Base-by-base conservation (phyloP, 2,329 filamentous ascomycete genomes). In the Geoglossum cookeanum region DNA sequence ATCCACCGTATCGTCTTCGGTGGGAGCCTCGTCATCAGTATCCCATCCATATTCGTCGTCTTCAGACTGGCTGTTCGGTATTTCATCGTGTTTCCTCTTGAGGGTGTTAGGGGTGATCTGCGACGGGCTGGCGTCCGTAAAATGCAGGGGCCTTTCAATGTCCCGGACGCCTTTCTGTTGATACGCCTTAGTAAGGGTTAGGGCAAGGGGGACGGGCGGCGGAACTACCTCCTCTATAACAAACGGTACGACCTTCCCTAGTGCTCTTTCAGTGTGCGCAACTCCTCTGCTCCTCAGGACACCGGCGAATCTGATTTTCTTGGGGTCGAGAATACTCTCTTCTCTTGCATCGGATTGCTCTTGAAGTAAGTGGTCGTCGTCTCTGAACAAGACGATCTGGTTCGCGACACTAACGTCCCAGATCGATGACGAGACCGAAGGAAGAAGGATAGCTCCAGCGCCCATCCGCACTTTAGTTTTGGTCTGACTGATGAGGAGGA, bases 331-430 rank as follows among this genome's bases (percentile, higher is more conserved):
- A 57, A 66, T 64, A 7, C n/a, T 42, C 53, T 64, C 60, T 49
- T 67, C 64, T 55, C 61, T 58, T 47, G 63, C 64, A 54, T 51
- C 64, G 49, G n/a, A n/a, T n/a, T n/a, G n/a, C n/a, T 62, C 6
- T 39, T 15, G 39, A 29, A 29, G 8, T 22, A 39, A 64, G 61
- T 55, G 65, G 60, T 65, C 72, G 70, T 95, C 87, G n/a, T n/a
- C n/a, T 64, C 85, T 78, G 68, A 92, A 94, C 37, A 95, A 69
- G 29, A 84, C 83, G 60, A 95, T 68, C 57, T 88, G 77, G 47
- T 81, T 85, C 60, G 80, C 79, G 42, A 95, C 73, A 35, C 81
- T 84, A 61, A 80, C 81, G 60, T 95, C 89, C 90, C 90, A 96
- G 47, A 85, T 79, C 22, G 75, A 75, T 13, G 85, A 82, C 58